Conservation (phyloP, 1,139 yeast genomes). For the Candida sojae region DNA sequence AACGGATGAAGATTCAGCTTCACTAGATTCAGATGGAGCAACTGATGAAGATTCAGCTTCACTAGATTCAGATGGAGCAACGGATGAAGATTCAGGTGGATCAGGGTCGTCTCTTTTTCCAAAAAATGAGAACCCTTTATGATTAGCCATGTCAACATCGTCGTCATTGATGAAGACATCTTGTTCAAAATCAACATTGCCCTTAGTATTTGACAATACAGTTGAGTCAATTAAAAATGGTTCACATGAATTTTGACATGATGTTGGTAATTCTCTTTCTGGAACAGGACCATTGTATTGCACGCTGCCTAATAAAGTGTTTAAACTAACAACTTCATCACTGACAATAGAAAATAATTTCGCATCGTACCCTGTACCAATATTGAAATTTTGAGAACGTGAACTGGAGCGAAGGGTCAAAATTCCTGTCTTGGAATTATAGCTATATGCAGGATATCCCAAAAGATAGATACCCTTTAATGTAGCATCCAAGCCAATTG, state of each 20-base stretch:
- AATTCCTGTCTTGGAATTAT: constrained; percentile 19
- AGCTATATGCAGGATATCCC: constrained; percentile 9
- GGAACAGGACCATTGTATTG: not conserved
- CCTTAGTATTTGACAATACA: too few species aligned
- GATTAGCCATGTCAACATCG: too few species aligned
- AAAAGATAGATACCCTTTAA: not conserved
- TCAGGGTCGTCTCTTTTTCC: too few species aligned
- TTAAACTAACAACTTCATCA: not conserved
- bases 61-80: too few species aligned
- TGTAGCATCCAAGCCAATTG: constrained; percentile 20
- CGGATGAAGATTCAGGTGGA: too few species aligned
- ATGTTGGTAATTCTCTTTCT: not conserved
- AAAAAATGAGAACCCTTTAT: too few species aligned
- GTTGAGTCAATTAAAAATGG: too few species aligned
- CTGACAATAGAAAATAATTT: constrained; percentile 8
- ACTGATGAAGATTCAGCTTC: too few species aligned
- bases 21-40: too few species aligned
- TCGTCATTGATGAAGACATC: too few species aligned
- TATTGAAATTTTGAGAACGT: constrained; percentile 16
- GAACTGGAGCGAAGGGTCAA: constrained; percentile 16
- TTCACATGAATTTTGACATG: not conserved
- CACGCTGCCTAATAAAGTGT: not conserved
- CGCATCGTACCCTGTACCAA: constrained; percentile 21
- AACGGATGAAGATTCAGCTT: too few species aligned
- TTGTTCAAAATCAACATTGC: too few species aligned